Evolutionary conservation across 495 filamentous ascomycete species (phyloP), one percentile per base, ranked within the genome.

Genomic region (Terfezia boudieri): DNA sequence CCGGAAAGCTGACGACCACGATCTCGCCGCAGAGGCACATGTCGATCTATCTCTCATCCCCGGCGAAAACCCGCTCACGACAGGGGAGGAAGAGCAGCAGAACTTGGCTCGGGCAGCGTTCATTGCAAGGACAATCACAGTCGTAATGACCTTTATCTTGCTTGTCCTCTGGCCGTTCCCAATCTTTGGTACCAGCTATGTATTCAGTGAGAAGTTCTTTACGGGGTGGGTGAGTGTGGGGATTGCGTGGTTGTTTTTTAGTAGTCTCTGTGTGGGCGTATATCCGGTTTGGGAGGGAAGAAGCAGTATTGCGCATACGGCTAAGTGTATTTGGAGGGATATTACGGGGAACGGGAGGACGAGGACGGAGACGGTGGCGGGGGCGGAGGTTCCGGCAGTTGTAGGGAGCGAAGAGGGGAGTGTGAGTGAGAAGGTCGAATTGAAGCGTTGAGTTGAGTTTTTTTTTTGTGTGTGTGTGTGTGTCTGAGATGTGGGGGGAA

Each of bases 151-250:
- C 0, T 56, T 94, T 0, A 74, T 77, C 8, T 68, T 96, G 53
- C 67, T 96, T 2, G 72, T 96, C 20, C 74, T 94, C 50, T 96
- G 89, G 89, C 89, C 89, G 9, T 90, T 94, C 73, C 89, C 89
- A 1, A 78, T 96, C 78, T 96, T 92, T 64, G 89, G 86, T 8
- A 72, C 73, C 8, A 77, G 76, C 20, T 96, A 96, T 63, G 75
- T 94, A 38, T 94, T 94, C 70, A 83, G 77, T 65, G 87, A 86
- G 70, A 74, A 75, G 49, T 94, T 94, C 72, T 94, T 94, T 69
- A 88, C 86, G 2, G 87, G 88, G 37, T 94, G 87, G 87, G 78
- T 93, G 16, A 70, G 75, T 12, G 82, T 94, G 3, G 87, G 85
- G 0, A 83, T 94, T 50, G 66, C 88, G 32, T 94, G 87, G 88